Evolutionary conservation across 108 stramenopile genomes (phyloP).

Genomic region (Cyclostephanos invisitatus): DNA sequence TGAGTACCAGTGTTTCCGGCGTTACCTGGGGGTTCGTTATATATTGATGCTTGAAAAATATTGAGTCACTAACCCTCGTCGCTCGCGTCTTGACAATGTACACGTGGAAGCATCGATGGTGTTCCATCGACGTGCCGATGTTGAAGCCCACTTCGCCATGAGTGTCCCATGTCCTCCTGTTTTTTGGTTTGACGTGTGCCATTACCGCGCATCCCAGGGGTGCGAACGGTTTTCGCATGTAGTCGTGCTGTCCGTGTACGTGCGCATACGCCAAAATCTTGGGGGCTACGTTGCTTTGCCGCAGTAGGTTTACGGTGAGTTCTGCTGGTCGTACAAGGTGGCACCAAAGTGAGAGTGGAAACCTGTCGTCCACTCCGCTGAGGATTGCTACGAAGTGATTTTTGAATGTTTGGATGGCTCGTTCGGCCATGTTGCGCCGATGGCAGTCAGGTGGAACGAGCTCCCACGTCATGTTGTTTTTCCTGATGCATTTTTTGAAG

Average conservation of each 20-base stretch:
- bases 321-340: too few relatives aligned
- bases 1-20: not conserved
- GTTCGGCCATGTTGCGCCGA: not conserved
- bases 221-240: not conserved
- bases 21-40: too few relatives aligned
- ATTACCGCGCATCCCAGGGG: not conserved
- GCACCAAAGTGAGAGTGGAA: too few relatives aligned
- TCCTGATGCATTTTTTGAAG: not conserved
- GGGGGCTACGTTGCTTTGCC: too few relatives aligned
- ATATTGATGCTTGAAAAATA: too few relatives aligned
- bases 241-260: not conserved
- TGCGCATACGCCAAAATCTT: not conserved
- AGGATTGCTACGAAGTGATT: not conserved
- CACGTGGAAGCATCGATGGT: not conserved
- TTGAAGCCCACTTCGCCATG: not conserved
- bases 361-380: too few relatives aligned
- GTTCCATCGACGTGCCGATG: not conserved
- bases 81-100: too few relatives aligned
- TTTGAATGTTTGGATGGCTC: conserved; percentile 1
- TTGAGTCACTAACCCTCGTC: too few relatives aligned
- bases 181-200: not conserved
- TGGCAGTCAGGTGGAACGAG: not conserved
- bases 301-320: too few relatives aligned
- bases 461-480: not conserved
- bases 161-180: not conserved